Evolutionary conservation across 2,329 filamentous ascomycete species (phyloP).

Genomic region (Cryphonectria nitschkei): DNA sequence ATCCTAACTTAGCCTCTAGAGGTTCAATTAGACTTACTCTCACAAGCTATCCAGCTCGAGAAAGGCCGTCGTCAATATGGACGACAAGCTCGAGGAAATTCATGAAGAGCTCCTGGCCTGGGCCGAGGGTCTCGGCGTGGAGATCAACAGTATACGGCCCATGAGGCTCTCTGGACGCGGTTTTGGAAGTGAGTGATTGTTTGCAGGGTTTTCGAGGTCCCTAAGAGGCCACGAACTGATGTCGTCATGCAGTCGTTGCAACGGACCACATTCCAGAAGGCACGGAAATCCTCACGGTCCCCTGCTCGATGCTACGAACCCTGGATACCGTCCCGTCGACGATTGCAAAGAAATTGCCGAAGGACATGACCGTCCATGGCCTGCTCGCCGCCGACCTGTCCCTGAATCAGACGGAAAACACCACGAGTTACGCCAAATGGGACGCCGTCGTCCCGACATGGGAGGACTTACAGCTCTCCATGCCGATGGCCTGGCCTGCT

Average conservation of each 20-base stretch:
- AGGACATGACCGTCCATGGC: constrained; percentile 67
- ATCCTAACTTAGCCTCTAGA: background rate
- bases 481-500: constrained; percentile 54
- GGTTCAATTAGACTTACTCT: background rate
- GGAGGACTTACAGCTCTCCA: constrained; percentile 56
- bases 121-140: constrained; percentile 67
- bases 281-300: constrained; percentile 50
- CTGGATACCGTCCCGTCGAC: constrained; percentile 60
- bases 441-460: constrained; percentile 67
- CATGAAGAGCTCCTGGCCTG: constrained; percentile 65
- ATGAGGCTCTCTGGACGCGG: constrained; percentile 72
- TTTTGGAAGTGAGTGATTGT: constrained; percentile 54
- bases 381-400: constrained; percentile 72
- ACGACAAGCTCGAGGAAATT: constrained; percentile 32
- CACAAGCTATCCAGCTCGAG: background rate
- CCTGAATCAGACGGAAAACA: constrained; percentile 50
- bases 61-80: constrained; percentile 7
- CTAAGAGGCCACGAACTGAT: background rate
- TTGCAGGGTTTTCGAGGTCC: background rate
- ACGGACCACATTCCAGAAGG: constrained; percentile 13
- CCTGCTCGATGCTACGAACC: constrained; percentile 65
- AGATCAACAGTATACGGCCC: constrained; percentile 69
- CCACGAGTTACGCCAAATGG: constrained; percentile 60
- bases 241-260: constrained; percentile 9
- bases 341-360: constrained; percentile 56